Evolutionary conservation across 805 yeast species (phyloP).

Genomic region (Zygosaccharomyces bisporus): DNA sequence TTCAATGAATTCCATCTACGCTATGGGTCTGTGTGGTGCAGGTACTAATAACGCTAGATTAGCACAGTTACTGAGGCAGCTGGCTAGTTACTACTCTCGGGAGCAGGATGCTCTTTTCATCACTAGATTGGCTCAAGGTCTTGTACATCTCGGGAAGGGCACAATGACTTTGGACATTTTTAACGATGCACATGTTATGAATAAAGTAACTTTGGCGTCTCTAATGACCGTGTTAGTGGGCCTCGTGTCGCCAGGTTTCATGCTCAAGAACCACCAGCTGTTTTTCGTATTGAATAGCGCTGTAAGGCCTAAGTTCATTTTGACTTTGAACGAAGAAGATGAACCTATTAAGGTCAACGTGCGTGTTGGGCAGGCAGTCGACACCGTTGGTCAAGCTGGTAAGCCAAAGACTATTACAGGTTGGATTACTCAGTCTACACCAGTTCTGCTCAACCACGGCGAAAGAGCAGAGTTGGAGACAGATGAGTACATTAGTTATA

Average conservation of each 20-base stretch:
- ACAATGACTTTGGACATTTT: slow-evolving; percentile 85
- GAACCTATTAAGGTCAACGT: slow-evolving; percentile 93
- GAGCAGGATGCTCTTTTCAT: slow-evolving; percentile 87
- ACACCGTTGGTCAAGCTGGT: slow-evolving; percentile 98
- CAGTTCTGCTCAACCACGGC: slow-evolving; percentile 87
- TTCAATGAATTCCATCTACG: slow-evolving; percentile 88
- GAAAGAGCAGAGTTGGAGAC: slow-evolving; percentile 94
- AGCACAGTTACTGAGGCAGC: slow-evolving; percentile 91
- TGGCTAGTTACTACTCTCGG: slow-evolving; percentile 88
- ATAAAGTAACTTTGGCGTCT: slow-evolving; percentile 87
- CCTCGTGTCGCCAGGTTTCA: slow-evolving; percentile 80
- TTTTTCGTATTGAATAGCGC: slow-evolving; percentile 85
- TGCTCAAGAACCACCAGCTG: slow-evolving; percentile 76
- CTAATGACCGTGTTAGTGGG: slow-evolving; percentile 80
- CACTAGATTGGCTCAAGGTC: slow-evolving; percentile 93
- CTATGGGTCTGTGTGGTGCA: slow-evolving; percentile 98
- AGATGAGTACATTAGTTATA: slow-evolving; percentile 80
- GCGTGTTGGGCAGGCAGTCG: slow-evolving; percentile 98
- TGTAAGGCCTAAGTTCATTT: slow-evolving; percentile 85
- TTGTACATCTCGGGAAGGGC: slow-evolving; percentile 94
- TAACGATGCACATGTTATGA: slow-evolving; percentile 80
- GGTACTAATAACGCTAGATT: slow-evolving; percentile 98
- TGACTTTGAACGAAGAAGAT: slow-evolving; percentile 88
- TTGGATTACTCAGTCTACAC: slow-evolving; percentile 98
- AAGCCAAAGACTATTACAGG: slow-evolving; percentile 98